Evolutionary conservation across 768 basidiomycete species (phyloP), one percentile per base, ranked within the genome.

Genomic region (Termitomyces heimii): DNA sequence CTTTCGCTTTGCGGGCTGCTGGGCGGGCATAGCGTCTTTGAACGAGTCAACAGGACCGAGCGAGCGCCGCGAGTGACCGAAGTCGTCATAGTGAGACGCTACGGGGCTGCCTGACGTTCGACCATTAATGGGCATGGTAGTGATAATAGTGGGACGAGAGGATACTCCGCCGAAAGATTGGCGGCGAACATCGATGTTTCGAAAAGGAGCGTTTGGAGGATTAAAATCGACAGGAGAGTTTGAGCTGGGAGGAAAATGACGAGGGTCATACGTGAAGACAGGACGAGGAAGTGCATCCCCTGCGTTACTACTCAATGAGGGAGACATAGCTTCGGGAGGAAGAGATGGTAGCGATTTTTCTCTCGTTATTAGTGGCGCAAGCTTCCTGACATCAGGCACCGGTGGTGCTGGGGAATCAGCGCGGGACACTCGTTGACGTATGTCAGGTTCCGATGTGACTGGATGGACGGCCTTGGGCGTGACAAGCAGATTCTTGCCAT

Each of bases 311-410:
- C 72, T 69, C n/a, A 72, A 72, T 14, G 71, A 65, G 35, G 75
- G 76, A 28, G 73, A 70, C 49, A 73, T 73, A 29, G 73, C 66
- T 65, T 77, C 77, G 16, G 76, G 79, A 2, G 87, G 91, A 42
- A 93, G 77, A 10, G 91, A 90, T 5, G 91, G 91, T 4, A 93
- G 71, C 5, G 83, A 86, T 64, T 93, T 93, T 59, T 92, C 89
- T 49, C 86, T 75, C 18, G 48, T 47, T 35, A 66, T 54, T 56
- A 56, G 59, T 2, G 56, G 57, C 29, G 60, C 54, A 44, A 60
- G 57, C 52, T 44, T 67, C 31, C 54, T n/a, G 32, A 48, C 53
- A 51, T 66, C 68, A 58, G 60, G 63, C 52, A 56, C 60, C 52
- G 60, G 63, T 54, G 74, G 70, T 4, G 69, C 67, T 32, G 72